Evolutionary conservation across 306 rosid genomes (phyloP), one percentile per base, ranked within the genome.

Genomic region (Pterocarpus santalinus): DNA sequence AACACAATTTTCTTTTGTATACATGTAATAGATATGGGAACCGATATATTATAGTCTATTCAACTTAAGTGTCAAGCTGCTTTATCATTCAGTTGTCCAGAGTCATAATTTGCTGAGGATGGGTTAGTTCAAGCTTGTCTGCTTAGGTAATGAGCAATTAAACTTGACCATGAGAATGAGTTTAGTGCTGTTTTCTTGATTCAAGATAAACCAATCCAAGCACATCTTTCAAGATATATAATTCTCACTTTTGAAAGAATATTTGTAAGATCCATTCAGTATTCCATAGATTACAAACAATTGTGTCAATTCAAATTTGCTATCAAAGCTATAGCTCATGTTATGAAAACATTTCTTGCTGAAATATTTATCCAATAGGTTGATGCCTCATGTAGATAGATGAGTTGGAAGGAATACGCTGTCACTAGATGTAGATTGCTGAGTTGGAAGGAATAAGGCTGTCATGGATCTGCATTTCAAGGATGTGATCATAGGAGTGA

Each of bases 271-370:
- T 58, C 13, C 65, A 58, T 58, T 58, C 65, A 58, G 38, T 58
- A 58, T 58, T 58, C 49, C 46, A 63, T 33, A 62, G 32, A 49
- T 15, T 62, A 33, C 60, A 46, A 22, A 62, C 3, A 61, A 15
- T 62, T 62, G 30, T 39, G 16, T 33, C 32, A 52, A 79, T 69
- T 43, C 62, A 43, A 33, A 79, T 79, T 75, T 69, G 32, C 62
- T 60, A 44, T 79, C 77, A 44, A 35, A 58, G 39, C 35, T 69
- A 22, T 69, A 46, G 58, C 16, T 34, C 62, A 73, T 38, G 39
- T 36, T 66, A 43, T 68, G 76, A 57, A 43, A 58, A 68, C 68
- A 36, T 57, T 67, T 67, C 68, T 67, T 77, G 75, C 57, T 28
- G 22, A 66, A 55, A 58, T 30, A 67, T 67, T 46, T n/a, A 65